Evolutionary conservation across 1,284 basidiomycete genomes (phyloP).

Genomic region (Ustilago bromivora): DNA sequence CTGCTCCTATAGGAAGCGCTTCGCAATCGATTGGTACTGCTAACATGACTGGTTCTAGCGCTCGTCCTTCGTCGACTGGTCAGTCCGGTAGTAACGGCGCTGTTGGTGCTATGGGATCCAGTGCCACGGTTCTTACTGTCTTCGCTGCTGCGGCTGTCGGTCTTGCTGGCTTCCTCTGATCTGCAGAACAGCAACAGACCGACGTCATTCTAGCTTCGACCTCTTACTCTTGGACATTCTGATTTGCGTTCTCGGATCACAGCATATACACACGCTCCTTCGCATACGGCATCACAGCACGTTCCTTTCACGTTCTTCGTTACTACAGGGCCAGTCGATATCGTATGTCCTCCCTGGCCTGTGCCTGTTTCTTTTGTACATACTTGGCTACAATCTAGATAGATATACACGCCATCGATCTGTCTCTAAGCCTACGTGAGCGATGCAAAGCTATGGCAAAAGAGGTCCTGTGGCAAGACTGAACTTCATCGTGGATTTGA

Average conservation of each 20-base stretch:
- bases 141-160: slow-evolving; percentile 19
- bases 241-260: neutral
- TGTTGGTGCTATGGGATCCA: slow-evolving; percentile 8
- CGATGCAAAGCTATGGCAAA: neutral
- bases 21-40: slow-evolving; percentile 16
- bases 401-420: neutral
- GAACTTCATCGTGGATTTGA: neutral
- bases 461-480: too few relatives aligned
- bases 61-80: slow-evolving; percentile 13
- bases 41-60: slow-evolving; percentile 22
- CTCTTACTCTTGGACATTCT: slow-evolving; percentile 9
- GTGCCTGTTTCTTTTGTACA: neutral
- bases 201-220: too few relatives aligned
- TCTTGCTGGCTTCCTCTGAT: slow-evolving; percentile 23
- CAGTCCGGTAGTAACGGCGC: slow-evolving; percentile 17
- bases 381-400: neutral
- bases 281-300: neutral
- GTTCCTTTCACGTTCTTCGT: neutral
- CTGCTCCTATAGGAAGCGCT: slow-evolving; percentile 8
- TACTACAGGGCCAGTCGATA: neutral
- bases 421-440: neutral
- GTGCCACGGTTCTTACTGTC: slow-evolving; percentile 11
- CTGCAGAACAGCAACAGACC: neutral
- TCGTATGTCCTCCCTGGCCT: neutral
- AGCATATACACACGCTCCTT: slow-evolving; percentile 9